Evolutionary conservation across 768 basidiomycete genomes (phyloP).

Genomic region (Lactarius pseudohatsudake): DNA sequence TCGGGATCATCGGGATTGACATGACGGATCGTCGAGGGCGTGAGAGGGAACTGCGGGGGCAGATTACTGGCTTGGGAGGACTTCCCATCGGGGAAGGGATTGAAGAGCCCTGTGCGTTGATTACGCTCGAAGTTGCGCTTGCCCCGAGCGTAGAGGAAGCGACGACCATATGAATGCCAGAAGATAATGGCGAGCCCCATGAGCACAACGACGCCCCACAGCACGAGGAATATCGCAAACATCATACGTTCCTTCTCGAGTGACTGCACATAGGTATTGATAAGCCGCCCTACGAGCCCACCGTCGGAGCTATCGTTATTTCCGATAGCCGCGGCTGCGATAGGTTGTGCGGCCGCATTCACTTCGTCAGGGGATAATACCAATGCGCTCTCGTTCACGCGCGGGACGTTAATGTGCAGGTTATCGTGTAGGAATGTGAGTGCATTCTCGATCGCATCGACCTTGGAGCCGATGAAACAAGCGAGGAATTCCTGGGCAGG

Average conservation of each 20-base stretch:
- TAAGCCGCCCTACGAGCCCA: constrained; percentile 70
- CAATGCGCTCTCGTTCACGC: constrained; percentile 71
- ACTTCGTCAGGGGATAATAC: constrained; percentile 71
- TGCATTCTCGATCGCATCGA: constrained; percentile 80
- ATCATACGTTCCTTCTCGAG: constrained; percentile 81
- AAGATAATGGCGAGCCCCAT: constrained; percentile 71
- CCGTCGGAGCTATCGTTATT: constrained; percentile 46
- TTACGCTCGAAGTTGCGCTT: constrained; percentile 36
- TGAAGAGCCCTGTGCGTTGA: constrained; percentile 32
- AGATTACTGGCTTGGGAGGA: constrained; percentile 26
- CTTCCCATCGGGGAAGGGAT: constrained; percentile 30
- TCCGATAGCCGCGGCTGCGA: constrained; percentile 80
- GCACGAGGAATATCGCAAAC: constrained; percentile 76
- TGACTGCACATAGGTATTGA: constrained; percentile 67
- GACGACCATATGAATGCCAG: constrained; percentile 66
- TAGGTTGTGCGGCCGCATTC: constrained; percentile 74
- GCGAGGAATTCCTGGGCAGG: constrained; percentile 85
- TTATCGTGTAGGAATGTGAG: constrained; percentile 91
- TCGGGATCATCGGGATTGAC: constrained; percentile 49
- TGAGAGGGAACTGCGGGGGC: constrained; percentile 35
- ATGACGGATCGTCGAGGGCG: constrained; percentile 25
- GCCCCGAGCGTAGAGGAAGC: constrained; percentile 45
- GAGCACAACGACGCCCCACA: constrained; percentile 83
- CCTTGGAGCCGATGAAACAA: constrained; percentile 91
- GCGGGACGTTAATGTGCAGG: constrained; percentile 76